A percentile compares a stretch with the other conserved stretches of the same genome.
Evolutionary conservation across 177 flowering plant species (phyloP).

Genomic region (Vitis hybrid): DNA sequence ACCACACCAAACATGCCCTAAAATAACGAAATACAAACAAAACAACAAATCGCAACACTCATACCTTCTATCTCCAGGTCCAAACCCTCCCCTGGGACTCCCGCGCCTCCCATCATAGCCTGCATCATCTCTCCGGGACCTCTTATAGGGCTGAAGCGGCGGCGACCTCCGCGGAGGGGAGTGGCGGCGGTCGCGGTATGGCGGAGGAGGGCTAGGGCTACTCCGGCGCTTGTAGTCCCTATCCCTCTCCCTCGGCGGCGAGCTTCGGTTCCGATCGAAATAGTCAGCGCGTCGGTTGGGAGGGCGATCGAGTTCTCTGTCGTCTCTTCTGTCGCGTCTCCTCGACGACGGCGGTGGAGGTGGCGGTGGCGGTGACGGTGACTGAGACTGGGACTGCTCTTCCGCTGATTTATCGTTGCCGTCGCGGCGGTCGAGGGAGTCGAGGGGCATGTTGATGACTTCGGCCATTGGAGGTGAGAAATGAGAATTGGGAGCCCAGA

Average conservation of each 20-base stretch:
- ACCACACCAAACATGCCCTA: neutral
- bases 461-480: slow-evolving; percentile 58
- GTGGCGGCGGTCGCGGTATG: slow-evolving; percentile 51
- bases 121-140: slow-evolving; percentile 69
- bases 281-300: slow-evolving; percentile 44
- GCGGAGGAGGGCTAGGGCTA: slow-evolving; percentile 72
- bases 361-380: slow-evolving; percentile 17
- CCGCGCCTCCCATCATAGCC: slow-evolving; percentile 70
- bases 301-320: slow-evolving; percentile 59
- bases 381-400: slow-evolving; percentile 1
- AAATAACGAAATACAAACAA: neutral
- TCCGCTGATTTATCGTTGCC: slow-evolving; percentile 18
- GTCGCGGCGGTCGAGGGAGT: slow-evolving; percentile 53
- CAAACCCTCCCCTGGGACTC: slow-evolving; percentile 78
- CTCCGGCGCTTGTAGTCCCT: slow-evolving; percentile 56
- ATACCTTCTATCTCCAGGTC: slow-evolving; percentile 73
- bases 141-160: slow-evolving; percentile 57
- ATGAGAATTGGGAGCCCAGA: neutral
- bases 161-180: slow-evolving; percentile 59
- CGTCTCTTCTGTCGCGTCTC: slow-evolving; percentile 63
- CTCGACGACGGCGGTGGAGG: slow-evolving; percentile 23
- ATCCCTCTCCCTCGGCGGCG: slow-evolving; percentile 48
- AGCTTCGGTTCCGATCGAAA: slow-evolving; percentile 62
- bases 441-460: slow-evolving; percentile 57
- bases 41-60: neutral